Base-by-base conservation (phyloP, 1,284 basidiomycete genomes). In the Melampsora larici-populina region DNA sequence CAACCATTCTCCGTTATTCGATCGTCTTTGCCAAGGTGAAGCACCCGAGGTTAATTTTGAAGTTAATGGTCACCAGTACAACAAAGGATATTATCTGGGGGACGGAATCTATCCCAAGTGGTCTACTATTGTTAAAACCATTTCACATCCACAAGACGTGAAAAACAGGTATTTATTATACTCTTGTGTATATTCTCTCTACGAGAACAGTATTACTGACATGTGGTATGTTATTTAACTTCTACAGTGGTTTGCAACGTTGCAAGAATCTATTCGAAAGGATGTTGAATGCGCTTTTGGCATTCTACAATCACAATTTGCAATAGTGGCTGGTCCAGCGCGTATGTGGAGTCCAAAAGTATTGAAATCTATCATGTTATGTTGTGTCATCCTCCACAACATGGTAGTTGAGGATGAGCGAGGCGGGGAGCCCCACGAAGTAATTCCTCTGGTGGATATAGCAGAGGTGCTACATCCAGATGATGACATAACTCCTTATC, bases 81-180 rank as follows among this genome's bases (percentile, higher is more conserved):
- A 64, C 17, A 43, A 13, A 4, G 70, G 60, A 6, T 73, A 73
- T 33, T 64, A 64, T 49, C 60, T 73, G 5, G 58, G 11, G n/a
- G n/a, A n/a, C n/a, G n/a, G n/a, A n/a, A n/a, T n/a, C n/a, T n/a
- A n/a, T n/a, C n/a, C n/a, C n/a, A 21, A 60, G 29, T 43, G 70
- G 70, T 6, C 71, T 24, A 64, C 70, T 8, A n/a, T 64, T 9
- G 29, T 64, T 4, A 31, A 64, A 65, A 24, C 70, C 46, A 29
- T 46, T 11, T 15, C 17, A 15, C 29, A 66, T 11, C 64, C 7
- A 33, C 64, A 66, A 66, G 64, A 24, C 36, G 64, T 11, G 36
- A 31, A 15, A 13, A 63, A 63, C 26, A 1, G 26, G 60, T n/a
- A n/a, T 63, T 13, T n/a, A 24, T 63, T 1, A 13, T n/a, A 13